Conservation (phyloP, 2,329 filamentous ascomycete genomes). For the Colletotrichum caudatum region DNA sequence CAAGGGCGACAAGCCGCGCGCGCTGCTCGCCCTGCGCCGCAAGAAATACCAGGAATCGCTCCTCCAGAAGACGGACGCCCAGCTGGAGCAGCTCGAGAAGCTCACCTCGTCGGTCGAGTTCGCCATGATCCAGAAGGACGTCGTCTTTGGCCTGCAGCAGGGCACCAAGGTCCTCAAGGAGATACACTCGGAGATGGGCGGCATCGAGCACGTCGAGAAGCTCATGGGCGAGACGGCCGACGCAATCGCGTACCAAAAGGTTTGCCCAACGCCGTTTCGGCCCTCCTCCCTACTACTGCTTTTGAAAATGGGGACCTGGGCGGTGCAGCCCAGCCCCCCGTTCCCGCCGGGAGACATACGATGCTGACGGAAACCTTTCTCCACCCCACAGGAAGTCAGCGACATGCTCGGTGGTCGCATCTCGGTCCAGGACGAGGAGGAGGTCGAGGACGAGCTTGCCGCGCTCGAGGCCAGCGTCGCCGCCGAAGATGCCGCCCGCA, state of each 20-base stretch:
- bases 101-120: constrained; percentile 93
- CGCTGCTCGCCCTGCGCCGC: constrained; percentile 87
- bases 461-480: constrained; percentile 69
- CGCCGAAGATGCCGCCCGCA: constrained; percentile 34
- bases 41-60: constrained; percentile 98
- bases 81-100: constrained; percentile 93
- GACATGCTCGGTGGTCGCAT: constrained; percentile 90
- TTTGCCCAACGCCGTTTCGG: constrained; percentile 54
- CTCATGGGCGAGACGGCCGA: constrained; percentile 93
- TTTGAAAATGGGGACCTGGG: background rate
- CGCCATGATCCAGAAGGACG: constrained; percentile 95
- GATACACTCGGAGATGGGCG: constrained; percentile 96
- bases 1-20: constrained; percentile 81
- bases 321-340: background rate
- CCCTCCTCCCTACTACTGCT: too few relatives aligned
- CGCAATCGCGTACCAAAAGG: constrained; percentile 90
- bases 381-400: constrained; percentile 79
- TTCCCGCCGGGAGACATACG: background rate
- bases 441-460: constrained; percentile 95
- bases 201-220: constrained; percentile 93
- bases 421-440: constrained; percentile 95
- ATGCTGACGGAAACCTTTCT: constrained; percentile 7
- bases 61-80: constrained; percentile 87
- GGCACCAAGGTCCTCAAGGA: constrained; percentile 89
- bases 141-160: constrained; percentile 91